phyloP scores from a whole-genome alignment of 176 grass and related monocot genomes.

The Alopecurus myosuroides region DNA sequence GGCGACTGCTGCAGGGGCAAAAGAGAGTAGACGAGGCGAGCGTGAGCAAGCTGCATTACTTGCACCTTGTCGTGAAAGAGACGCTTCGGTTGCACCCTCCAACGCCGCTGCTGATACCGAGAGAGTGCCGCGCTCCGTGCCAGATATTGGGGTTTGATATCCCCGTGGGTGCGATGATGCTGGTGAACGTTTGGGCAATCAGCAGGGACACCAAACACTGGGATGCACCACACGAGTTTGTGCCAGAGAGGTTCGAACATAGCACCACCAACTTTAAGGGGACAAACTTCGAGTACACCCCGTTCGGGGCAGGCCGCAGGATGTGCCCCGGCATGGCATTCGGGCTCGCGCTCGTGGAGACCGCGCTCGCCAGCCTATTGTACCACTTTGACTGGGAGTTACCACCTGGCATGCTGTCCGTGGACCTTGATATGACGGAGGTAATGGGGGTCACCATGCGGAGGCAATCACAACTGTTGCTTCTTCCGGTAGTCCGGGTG shows the following conservation, averaged over 20 bases:
- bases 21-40: not conserved
- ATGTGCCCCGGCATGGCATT: no score
- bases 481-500: no score
- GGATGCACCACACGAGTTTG: conserved; percentile 17
- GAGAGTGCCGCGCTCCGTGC: not conserved
- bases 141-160: conserved; percentile 19
- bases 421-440: conserved; percentile 33
- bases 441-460: not conserved
- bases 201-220: conserved; percentile 22
- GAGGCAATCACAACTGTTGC: not conserved
- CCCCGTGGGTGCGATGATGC: not conserved
- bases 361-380: conserved; percentile 23
- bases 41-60: not conserved
- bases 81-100: no score
- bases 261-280: no score
- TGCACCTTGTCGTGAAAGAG: conserved; percentile 28
- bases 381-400: conserved; percentile 48
- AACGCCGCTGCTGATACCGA: conserved; percentile 22
- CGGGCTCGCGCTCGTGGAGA: conserved; percentile 28
- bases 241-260: conserved; percentile 31
- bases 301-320: no score
- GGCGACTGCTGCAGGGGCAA: not conserved
- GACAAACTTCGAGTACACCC: no score
- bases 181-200: conserved; percentile 46
- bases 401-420: not conserved